Conservation (phyloP, 129 eudicot genomes). For the Saposhnikovia divaricata region DNA sequence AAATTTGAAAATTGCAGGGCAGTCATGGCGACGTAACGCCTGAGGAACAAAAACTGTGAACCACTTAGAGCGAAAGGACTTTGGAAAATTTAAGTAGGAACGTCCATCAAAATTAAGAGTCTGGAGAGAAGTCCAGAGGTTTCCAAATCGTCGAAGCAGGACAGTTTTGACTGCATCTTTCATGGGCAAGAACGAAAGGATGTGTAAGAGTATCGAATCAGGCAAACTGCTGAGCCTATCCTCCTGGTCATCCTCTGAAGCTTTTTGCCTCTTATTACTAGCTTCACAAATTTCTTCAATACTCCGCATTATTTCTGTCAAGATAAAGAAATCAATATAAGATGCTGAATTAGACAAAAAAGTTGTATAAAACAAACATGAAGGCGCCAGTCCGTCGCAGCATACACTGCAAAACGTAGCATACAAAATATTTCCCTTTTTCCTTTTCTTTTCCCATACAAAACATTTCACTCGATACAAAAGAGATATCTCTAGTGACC, state of each 20-base stretch:
- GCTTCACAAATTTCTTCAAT: neutral
- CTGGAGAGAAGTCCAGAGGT: constrained; percentile 23
- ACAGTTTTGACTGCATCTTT: constrained; percentile 21
- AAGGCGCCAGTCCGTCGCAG: neutral
- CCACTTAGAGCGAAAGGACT: neutral
- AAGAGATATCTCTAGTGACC: neutral
- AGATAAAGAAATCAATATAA: neutral
- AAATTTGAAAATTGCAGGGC: constrained; percentile 21
- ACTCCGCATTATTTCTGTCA: neutral
- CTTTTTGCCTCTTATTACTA: constrained; percentile 1
- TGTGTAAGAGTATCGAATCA: constrained; percentile 19
- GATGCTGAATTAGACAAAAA: neutral
- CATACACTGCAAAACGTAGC: neutral
- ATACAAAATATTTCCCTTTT: neutral
- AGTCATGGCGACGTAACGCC: constrained; percentile 7
- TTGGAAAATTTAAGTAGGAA: constrained; percentile 2
- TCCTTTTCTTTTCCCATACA: neutral
- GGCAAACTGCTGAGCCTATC: constrained; percentile 31
- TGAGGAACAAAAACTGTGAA: constrained; percentile 9
- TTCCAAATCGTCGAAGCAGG: constrained; percentile 21
- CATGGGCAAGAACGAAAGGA: constrained; percentile 28
- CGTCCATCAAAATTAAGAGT: constrained; percentile 23
- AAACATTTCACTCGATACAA: neutral
- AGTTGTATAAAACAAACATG: neutral
- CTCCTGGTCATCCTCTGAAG: constrained; percentile 11